These are phyloP conservation scores for Neocucurbitaria cava DNA, from an alignment of 2,329 filamentous ascomycete species.

Conservation along the genomic window DNA sequence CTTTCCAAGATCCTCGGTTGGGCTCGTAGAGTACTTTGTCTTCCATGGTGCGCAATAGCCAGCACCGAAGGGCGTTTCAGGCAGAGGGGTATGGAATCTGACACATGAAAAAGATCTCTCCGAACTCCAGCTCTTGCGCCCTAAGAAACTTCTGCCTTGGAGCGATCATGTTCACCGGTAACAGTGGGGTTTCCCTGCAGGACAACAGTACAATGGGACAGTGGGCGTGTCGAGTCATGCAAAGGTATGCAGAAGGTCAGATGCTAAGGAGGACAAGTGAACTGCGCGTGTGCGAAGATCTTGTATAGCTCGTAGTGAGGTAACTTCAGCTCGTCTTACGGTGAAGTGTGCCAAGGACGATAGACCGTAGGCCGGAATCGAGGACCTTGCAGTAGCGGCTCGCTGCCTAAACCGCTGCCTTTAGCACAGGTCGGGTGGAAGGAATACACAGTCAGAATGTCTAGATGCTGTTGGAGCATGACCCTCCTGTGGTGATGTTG, in stretches of 20 bases:
- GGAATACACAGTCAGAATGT: neutral
- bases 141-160: constrained; percentile 39
- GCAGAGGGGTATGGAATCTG: constrained; percentile 14
- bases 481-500: neutral
- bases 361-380: constrained; percentile 18
- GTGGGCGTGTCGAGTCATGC: constrained; percentile 10
- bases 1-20: constrained; percentile 15
- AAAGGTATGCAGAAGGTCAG: constrained; percentile 30
- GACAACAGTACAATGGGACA: constrained; percentile 15
- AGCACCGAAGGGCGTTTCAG: constrained; percentile 16
- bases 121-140: constrained; percentile 20
- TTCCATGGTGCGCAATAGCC: constrained; percentile 17
- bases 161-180: constrained; percentile 37
- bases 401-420: constrained; percentile 30
- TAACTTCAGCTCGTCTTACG: constrained; percentile 36
- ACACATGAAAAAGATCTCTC: constrained; percentile 17
- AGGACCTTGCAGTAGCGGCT: constrained; percentile 6
- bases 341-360: constrained; percentile 29
- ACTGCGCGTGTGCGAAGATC: constrained; percentile 17
- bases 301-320: constrained; percentile 12
- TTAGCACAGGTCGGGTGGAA: neutral
- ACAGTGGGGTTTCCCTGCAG: constrained; percentile 32
- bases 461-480: neutral
- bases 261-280: constrained; percentile 19
- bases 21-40: constrained; percentile 14